Evolutionary conservation across 305 asterid species (phyloP).

Genomic region (Plantago coronopus): DNA sequence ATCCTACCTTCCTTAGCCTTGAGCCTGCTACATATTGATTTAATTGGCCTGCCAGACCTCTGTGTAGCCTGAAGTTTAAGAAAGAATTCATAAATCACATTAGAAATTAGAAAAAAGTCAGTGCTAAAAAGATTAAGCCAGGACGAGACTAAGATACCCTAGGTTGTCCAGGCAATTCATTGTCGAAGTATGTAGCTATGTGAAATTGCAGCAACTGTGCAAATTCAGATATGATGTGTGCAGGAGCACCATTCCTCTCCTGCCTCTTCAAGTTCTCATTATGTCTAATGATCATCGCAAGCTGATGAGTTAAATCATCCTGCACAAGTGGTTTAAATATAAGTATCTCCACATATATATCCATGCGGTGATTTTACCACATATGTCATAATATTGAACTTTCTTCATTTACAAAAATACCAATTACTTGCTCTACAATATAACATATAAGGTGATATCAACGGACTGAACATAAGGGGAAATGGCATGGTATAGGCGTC

Average conservation of each 20-base stretch:
- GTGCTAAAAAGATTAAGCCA: neutral
- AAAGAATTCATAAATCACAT: neutral
- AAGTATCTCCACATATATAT: constrained; percentile 17
- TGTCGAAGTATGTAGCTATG: constrained; percentile 95
- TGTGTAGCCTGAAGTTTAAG: constrained; percentile 69
- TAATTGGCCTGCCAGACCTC: constrained; percentile 92
- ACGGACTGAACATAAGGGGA: neutral
- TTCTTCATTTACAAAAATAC: neutral
- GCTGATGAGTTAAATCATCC: constrained; percentile 99
- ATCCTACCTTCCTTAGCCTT: constrained; percentile 97
- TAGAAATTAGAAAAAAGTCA: neutral
- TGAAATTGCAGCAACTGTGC: constrained; percentile 96
- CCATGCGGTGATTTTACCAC: neutral
- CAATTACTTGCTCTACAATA: neutral
- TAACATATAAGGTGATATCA: neutral
- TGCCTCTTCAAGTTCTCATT: constrained; percentile 94
- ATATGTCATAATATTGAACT: neutral
- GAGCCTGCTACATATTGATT: constrained; percentile 95
- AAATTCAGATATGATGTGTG: constrained; percentile 94
- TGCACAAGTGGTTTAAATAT: constrained; percentile 39
- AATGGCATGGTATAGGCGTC: neutral
- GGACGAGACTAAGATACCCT: constrained; percentile 48
- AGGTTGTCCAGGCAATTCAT: constrained; percentile 98
- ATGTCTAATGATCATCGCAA: constrained; percentile 94
- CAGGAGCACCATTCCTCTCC: constrained; percentile 97